Base-by-base conservation (phyloP, 2,329 filamentous ascomycete species). In the Nannizzia gypsea region DNA sequence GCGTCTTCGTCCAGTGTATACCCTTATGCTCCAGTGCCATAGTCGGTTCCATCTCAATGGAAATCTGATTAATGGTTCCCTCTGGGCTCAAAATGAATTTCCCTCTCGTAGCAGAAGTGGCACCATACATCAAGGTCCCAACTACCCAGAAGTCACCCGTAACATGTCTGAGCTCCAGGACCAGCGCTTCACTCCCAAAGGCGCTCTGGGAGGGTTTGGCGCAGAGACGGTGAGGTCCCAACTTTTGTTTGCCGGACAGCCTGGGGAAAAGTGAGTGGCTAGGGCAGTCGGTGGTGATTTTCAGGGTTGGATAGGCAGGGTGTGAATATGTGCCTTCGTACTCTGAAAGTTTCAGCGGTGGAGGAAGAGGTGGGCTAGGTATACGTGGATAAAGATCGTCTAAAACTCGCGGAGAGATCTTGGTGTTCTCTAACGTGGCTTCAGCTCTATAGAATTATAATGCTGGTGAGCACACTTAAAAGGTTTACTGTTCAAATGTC, bases 331-430 rank as follows among this genome's bases (percentile, higher is more conserved):
- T 38, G 8, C 58, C 60, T 26, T 56, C 44, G 38, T 50, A 64
- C 15, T 40, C 48, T 13, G 59, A 60, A 6, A 63, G 42, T 11
- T 42, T 34, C 31, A 59, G n/a, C 36, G 59, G 38, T 17, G 44
- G 60, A 26, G 57, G 38, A 44, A 63, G 34, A 17, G 57, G 60
- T 48, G 57, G 61, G 6, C 58, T 46, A n/a, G 61, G 59, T 5
- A 61, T 58, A 15, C 36, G n/a, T 38, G 61, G 61, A 42, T 63
- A 63, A 44, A 63, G 61, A 13, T 58, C 38, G n/a, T 57, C 42
- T 15, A 60, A 42, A 17, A 57, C 34, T 38, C 34, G 4, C 9
- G 54, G 54, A 50, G 59, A 52, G n/a, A 60, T 60, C 34, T 60
- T 60, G 24, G 59, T 60, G 31, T 28, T 36, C 6, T 56, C 38